Evolutionary conservation across 2,329 filamentous ascomycete genomes (phyloP).

Genomic region (Claviceps quebecensis): DNA sequence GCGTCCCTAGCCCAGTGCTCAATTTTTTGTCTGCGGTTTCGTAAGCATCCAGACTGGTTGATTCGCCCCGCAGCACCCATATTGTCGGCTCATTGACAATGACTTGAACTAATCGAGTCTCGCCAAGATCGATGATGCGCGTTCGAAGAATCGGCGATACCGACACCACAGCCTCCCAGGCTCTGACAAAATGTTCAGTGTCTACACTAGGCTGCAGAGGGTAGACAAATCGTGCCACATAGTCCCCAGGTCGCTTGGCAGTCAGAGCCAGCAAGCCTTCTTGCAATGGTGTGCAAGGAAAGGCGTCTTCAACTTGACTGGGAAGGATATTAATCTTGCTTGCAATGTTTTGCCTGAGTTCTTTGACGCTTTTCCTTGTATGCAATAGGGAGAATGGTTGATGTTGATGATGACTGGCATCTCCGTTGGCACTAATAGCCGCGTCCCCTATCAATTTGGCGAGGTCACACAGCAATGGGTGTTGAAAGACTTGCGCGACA

Average conservation of each 20-base stretch:
- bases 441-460: neutral
- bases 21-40: conserved; percentile 27
- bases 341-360: neutral
- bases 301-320: conserved; percentile 28
- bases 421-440: neutral
- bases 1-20: conserved; percentile 22
- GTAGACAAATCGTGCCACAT: conserved; percentile 31
- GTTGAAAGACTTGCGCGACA: conserved; percentile 27
- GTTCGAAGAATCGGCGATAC: conserved; percentile 27
- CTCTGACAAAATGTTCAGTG: conserved; percentile 19
- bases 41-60: conserved; percentile 11
- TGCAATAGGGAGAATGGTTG: conserved; percentile 3
- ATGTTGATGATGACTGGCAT: neutral
- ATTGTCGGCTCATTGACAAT: conserved; percentile 18
- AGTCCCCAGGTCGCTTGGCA: conserved; percentile 26
- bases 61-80: neutral
- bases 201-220: conserved; percentile 17
- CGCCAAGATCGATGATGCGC: conserved; percentile 25
- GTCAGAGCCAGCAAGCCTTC: conserved; percentile 36
- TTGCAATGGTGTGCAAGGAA: conserved; percentile 36
- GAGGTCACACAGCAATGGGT: conserved; percentile 5
- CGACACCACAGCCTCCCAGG: conserved; percentile 22
- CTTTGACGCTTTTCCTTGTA: neutral
- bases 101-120: conserved; percentile 19
- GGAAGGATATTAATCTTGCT: neutral